Evolutionary conservation across 2,329 filamentous ascomycete genomes (phyloP), one percentile per base, ranked within the genome.

Genomic region (Colletotrichum incanum): DNA sequence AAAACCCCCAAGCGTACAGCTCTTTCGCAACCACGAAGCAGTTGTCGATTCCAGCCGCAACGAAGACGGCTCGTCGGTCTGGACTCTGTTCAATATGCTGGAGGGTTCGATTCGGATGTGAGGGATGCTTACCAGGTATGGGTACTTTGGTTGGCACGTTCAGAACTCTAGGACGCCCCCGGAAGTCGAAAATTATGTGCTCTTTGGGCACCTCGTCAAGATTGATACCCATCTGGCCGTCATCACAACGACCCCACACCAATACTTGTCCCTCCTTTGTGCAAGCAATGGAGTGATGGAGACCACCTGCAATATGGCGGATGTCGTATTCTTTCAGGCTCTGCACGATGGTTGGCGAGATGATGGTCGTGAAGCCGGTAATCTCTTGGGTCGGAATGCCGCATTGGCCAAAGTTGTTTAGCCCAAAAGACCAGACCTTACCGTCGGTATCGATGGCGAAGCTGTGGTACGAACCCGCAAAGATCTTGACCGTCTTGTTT

Each of bases 331-430:
- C 84, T 23, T 84, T 82, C 5, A 94, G 84, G 37, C 83, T 85
- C 23, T 87, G 80, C 26, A 93, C 87, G 59, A 88, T 80, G 5
- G 84, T 86, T 3, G 90, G 89, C 66, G 86, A 87, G 41, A 86
- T 83, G 72, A 93, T 85, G 52, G 28, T 86, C n/a, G 70, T 72
- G 37, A 72, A 72, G 0, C 70, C 70, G n/a, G 70, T 72, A 1
- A 56, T 61, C 7, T 71, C 70, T 20, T 66, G 52, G 7, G 66
- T 72, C 14, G 70, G 83, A 72, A 92, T 86, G 59, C 90, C 93
- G 12, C 90, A 92, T 80, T 94, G 89, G 64, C 90, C 91, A 78
- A 90, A 94, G 78, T 90, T 92, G 82, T 94, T 94, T 50, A 93
- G 81, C 4, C 92, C 92, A 91, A 92, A 94, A 0, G 88, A 85